Base-by-base conservation (phyloP, 2,329 filamentous ascomycete species). In the Verticillium zaregamsianum region DNA sequence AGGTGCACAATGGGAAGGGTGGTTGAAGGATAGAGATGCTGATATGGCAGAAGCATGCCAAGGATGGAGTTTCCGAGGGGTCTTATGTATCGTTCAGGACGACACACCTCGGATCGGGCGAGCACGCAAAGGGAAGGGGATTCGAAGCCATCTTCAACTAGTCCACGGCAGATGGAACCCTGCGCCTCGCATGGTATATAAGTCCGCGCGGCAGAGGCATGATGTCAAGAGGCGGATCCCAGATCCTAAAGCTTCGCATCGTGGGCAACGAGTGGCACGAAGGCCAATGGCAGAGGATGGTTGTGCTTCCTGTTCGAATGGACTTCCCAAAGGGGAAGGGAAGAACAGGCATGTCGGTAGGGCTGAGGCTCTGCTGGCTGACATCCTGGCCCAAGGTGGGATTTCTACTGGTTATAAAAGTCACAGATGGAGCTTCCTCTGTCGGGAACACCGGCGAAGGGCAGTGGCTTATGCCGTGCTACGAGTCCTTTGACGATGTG, bases 311-410 rank as follows among this genome's bases (percentile, higher is more conserved):
- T 28, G 8, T 20, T 52, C 45, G 45, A 52, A 52, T 52, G 45
- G 45, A 52, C 45, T 52, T 14, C 45, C 45, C 6, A 45, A 55
- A 59, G 31, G 20, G 37, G 40, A 35, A 57, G 57, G 33, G 45
- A 45, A 55, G 32, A 23, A 40, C 14, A 15, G 40, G 33, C 9
- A 55, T 20, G 15, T 31, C 15, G 12, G 40, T 54, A 49, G 58
- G 28, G 58, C 25, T 33, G 57, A 37, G 54, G 28, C 3, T 23
- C 61, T 66, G 63, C 61, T 65, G 60, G 20, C n/a, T 23, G 8
- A 52, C 45, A 35, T 35, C 9, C 14, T 14, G 9, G 33, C 14
- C 33, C 14, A 35, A 4, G 3, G 14, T 11, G 14, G 33, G 33
- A 9, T 14, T 11, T 11, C 14, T 35, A 35, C 33, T 35, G 33